Evolutionary conservation across 2,329 filamentous ascomycete genomes (phyloP).

Genomic region (Aspergillus sojae): DNA sequence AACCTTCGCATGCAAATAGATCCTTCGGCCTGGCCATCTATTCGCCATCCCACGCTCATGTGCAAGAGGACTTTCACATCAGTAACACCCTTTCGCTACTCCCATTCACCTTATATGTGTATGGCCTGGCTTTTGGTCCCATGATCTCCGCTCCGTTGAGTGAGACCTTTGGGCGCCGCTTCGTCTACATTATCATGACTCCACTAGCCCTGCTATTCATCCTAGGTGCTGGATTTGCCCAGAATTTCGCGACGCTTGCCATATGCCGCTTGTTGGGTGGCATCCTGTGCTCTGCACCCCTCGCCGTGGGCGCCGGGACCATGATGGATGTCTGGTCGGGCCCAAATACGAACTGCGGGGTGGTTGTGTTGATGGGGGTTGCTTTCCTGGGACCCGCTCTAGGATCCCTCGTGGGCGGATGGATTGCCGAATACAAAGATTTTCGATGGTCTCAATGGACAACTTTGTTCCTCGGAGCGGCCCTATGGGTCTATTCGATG

Average conservation of each 20-base stretch:
- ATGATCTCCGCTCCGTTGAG: conserved; percentile 14
- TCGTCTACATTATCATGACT: conserved; percentile 14
- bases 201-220: conserved; percentile 11
- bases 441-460: conserved; percentile 77
- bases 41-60: conserved; percentile 12
- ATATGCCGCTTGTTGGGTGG: conserved; percentile 17
- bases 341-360: background rate
- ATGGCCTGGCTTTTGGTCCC: conserved; percentile 15
- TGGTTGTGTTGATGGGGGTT: conserved; percentile 35
- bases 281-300: conserved; percentile 10
- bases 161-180: conserved; percentile 12
- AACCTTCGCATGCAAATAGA: background rate
- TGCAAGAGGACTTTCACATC: conserved; percentile 8
- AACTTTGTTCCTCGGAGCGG: conserved; percentile 64
- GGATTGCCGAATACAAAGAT: conserved; percentile 62
- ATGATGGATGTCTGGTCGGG: conserved; percentile 18
- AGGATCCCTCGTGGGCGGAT: conserved; percentile 61
- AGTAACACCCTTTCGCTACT: conserved; percentile 12
- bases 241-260: conserved; percentile 6
- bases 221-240: conserved; percentile 10
- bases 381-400: conserved; percentile 61
- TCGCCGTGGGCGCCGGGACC: conserved; percentile 19
- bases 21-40: conserved; percentile 16
- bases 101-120: conserved; percentile 15
- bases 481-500: conserved; percentile 64